Evolutionary conservation across 148 eudicot genomes (phyloP).

Genomic region (Simmondsia chinensis): DNA sequence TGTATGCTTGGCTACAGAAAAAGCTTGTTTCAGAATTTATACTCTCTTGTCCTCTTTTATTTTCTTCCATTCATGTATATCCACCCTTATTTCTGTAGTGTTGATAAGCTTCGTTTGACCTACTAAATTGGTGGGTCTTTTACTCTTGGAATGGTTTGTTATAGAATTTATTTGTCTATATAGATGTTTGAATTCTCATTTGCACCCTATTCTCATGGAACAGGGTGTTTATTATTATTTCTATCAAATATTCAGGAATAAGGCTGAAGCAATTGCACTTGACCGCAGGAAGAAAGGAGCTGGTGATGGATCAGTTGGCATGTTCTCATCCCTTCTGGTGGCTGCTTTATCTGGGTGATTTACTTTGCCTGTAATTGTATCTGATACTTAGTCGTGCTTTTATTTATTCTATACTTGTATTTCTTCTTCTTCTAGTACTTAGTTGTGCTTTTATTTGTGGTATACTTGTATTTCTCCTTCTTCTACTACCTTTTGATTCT

Average conservation of each 20-base stretch:
- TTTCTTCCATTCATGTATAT: no score
- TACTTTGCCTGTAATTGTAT: conserved; percentile 6
- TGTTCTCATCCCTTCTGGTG: conserved; percentile 84
- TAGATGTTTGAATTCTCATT: conserved; percentile 32
- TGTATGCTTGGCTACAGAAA: no score
- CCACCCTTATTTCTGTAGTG: no score
- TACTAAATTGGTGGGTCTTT: background rate
- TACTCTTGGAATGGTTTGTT: background rate
- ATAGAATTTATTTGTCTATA: background rate
- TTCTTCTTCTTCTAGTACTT: background rate
- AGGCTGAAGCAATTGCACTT: conserved; percentile 75
- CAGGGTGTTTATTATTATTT: conserved; percentile 99
- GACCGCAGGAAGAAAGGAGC: conserved; percentile 59
- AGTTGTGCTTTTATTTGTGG: background rate
- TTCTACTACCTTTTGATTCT: no score
- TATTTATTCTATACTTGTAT: background rate
- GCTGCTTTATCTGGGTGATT: conserved; percentile 95
- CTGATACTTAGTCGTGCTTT: background rate
- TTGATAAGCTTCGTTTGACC: background rate
- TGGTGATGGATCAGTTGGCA: conserved; percentile 98
- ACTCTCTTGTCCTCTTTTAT: no score
- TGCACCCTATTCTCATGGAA: conserved; percentile 32
- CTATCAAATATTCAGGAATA: conserved; percentile 98
- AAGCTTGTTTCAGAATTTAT: no score
- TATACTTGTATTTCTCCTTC: no score